Base-by-base conservation (phyloP, 352 stramenopile genomes). In the Pythium aphanidermatum region DNA sequence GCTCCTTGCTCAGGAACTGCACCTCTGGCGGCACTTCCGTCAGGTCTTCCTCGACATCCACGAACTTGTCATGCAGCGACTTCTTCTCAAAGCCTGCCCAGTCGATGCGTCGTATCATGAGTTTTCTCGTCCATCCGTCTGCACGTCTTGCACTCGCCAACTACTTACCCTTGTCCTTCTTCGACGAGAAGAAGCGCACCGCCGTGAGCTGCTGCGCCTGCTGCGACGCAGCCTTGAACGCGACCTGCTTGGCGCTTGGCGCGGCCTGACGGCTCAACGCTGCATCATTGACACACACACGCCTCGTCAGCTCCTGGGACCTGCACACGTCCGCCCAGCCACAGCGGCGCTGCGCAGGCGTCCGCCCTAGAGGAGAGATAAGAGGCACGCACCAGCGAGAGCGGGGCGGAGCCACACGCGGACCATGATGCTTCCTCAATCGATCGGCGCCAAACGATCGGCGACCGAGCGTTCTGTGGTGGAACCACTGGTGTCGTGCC, bases 341-440 rank as follows among this genome's bases (percentile, higher is more conserved):
- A n/a, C n/a, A n/a, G n/a, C n/a, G n/a, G n/a, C n/a, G n/a, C n/a
- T 45, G 21, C 17, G 27, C 44, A 41, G 44, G 19, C 24, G 41
- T 21, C 39, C 29, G 27, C 16, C 23, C n/a, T n/a, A n/a, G n/a
- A n/a, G n/a, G 31, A 23, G n/a, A 23, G 12, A 48, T 28, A 14
- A 16, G 11, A 46, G 49, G 24, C 19, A 74, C 65, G 49, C 51
- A 85, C 68, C 69, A 54, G 55, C 44, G 46, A 78, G 58, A 47
- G 70, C 66, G 16, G 74, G 74, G 64, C 74, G 74, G 48, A 86
- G 68, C 64, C 68, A 80, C 58, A 84, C 74, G 63, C 71, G 71
- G 67, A 86, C 65, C 74, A 86, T 86, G 53, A 47, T 58, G 57
- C 46, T 60, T 55, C 51, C 62, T 31, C 30, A 50, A 43, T 52